Base-by-base conservation (phyloP, 768 basidiomycete genomes). In the Cyclocybe cylindracea region DNA sequence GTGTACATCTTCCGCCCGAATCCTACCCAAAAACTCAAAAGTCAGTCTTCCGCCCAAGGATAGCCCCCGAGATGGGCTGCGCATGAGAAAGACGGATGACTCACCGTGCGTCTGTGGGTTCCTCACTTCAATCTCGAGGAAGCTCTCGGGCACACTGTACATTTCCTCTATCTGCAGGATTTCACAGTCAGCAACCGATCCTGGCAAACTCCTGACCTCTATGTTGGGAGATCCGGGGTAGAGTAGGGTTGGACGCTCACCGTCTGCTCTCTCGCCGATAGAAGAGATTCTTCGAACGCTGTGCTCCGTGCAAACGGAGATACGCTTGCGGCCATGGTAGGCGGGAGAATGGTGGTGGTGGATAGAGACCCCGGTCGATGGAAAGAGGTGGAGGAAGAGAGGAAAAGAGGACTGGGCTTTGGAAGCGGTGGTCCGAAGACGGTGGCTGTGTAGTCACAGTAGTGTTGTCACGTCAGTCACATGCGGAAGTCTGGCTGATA, bases 121-220 rank as follows among this genome's bases (percentile, higher is more conserved):
- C 61, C 91, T 79, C 6, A 98, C 93, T 69, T 99, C 96, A 59
- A 99, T 97, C 75, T 98, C 96, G 42, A 98, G 76, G 68, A 96
- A 97, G 64, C 91, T 94, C 72, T 98, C 95, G 34, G 96, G 96
- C 5, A 96, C 87, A 59, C 89, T 91, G 66, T 98, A 99, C 94
- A 97, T 96, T 74, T 98, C 95, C 72, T 98, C 95, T 62, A 97
- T 90, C 88, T 94, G 70, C 53, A 62, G 61, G 56, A 57, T 41
- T 19, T 35, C 42, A 44, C 24, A 5, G 24, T 24, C 24, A 50
- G 10, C 5, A 11, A 34, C 39, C 48, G 9, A 13, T 10, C 46
- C 33, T 38, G 19, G 55, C 19, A 16, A n/a, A 46, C 44, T 18
- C 31, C 33, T 14, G 33, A 56, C 56, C 59, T 60, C 54, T 56